phyloP scores from a whole-genome alignment of 2,329 filamentous ascomycete genomes.

The Curvularia sp. region DNA sequence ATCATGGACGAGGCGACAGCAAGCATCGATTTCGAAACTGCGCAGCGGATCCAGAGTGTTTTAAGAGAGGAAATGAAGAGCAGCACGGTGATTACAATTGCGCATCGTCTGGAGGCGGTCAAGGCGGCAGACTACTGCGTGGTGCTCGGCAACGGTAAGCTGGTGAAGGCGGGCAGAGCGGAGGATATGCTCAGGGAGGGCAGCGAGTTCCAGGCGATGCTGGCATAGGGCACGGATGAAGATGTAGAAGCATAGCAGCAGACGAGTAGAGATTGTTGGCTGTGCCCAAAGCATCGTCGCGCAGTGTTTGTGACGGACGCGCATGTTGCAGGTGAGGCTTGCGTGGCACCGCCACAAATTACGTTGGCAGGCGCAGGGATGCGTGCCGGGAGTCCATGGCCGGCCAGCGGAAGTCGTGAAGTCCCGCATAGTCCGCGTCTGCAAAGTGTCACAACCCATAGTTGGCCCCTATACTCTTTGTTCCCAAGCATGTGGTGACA shows the following conservation, averaged over 20 bases:
- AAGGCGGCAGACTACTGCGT: conserved; percentile 64
- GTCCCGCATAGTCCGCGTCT: conserved; percentile 28
- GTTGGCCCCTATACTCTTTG: neutral
- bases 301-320: too few relatives aligned
- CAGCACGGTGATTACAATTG: conserved; percentile 70
- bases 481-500: conserved; percentile 25
- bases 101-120: conserved; percentile 69
- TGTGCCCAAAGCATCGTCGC: too few relatives aligned
- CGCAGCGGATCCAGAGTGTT: conserved; percentile 62
- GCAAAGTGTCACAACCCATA: conserved; percentile 17
- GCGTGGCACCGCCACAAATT: conserved; percentile 24
- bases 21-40: conserved; percentile 69
- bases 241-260: neutral
- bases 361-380: conserved; percentile 27
- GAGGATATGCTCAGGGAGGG: conserved; percentile 48
- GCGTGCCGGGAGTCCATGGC: conserved; percentile 2
- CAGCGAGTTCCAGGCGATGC: conserved; percentile 44
- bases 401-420: conserved; percentile 24
- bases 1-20: conserved; percentile 73
- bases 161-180: conserved; percentile 50
- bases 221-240: conserved; percentile 28
- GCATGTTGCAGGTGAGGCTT: conserved; percentile 12
- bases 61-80: conserved; percentile 63
- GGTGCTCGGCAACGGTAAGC: conserved; percentile 60
- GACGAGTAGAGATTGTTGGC: neutral